Base-by-base conservation (phyloP, 2,329 filamentous ascomycete genomes). In the Fusarium buharicum region DNA sequence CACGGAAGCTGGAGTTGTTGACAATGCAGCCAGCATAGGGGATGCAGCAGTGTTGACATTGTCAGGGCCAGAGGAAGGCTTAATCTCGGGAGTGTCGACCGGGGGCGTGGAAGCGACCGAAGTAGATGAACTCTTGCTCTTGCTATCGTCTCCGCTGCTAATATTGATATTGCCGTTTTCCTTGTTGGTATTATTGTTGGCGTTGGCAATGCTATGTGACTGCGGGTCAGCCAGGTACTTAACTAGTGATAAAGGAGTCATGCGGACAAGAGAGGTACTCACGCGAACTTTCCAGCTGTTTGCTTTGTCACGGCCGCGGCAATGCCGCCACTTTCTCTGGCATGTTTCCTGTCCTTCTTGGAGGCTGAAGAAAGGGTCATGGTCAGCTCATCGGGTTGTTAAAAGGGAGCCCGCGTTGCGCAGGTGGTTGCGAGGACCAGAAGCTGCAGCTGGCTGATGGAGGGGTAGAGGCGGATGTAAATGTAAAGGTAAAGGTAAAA, bases 301-400 rank as follows among this genome's bases (percentile, higher is more conserved):
- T 84, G 81, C 70, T 80, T 82, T 62, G 79, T 83, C 76, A 84
- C 78, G 74, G 81, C 81, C 43, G 82, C 81, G 66, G 80, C 78
- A 69, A 84, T 82, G 67, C 81, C 79, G 69, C 81, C 79, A 70
- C 75, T 76, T 69, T 84, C 81, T 80, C 78, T 84, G 72, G 78
- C 81, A 82, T 84, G 76, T 76, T 83, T 85, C 74, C 77, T 81
- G 70, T 81, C 76, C 73, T 83, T 84, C 78, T 83, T 83, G 56
- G 76, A 75, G 72, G 73, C 77, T 80, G 56, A 55, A 67, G 63
- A 68, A 58, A 47, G 52, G 62, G 59, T 58, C 66, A 71, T 69
- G 68, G 66, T 67, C 54, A 73, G 60, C 48, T 55, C 59, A 46
- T 41, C 41, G 13, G 59, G 36, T 50, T 55, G 31, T 34, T 30